A percentile compares a stretch with the other conserved stretches of the same genome.
Conservation (phyloP, 257 asterid species). For the Salvia hispanica region DNA sequence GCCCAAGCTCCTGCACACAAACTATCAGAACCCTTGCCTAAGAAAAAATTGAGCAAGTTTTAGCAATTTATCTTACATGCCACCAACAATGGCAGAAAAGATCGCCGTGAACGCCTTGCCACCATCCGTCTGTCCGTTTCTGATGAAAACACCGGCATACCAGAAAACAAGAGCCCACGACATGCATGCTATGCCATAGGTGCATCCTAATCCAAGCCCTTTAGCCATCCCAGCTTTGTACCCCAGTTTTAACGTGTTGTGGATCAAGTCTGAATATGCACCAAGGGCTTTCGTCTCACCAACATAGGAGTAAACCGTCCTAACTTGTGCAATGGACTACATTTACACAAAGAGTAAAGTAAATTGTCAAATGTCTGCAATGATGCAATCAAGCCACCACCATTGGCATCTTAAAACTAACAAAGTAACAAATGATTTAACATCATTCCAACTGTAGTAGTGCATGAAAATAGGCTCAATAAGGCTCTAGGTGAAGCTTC, state of each 20-base stretch:
- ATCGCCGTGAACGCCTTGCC: conserved; percentile 97
- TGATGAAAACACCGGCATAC: conserved; percentile 96
- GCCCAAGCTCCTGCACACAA: conserved; percentile 87
- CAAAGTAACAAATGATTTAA: conserved; percentile 34
- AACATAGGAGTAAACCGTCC: conserved; percentile 92
- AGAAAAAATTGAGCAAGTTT: background rate
- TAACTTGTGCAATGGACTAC: conserved; percentile 95
- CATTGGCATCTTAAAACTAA: background rate
- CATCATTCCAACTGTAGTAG: conserved; percentile 31
- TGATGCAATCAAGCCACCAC: background rate
- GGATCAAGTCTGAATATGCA: conserved; percentile 87
- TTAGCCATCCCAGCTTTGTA: conserved; percentile 99
- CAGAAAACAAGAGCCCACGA: conserved; percentile 99
- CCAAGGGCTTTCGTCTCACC: conserved; percentile 80
- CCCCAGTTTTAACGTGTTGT: conserved; percentile 84
- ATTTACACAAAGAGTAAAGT: conserved; percentile 11
- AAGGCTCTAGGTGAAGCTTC: conserved; percentile 15
- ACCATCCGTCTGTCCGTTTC: conserved; percentile 89
- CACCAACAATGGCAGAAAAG: conserved; percentile 95
- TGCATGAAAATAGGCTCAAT: background rate
- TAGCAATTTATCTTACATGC: conserved; percentile 71
- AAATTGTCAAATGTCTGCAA: conserved; percentile 3
- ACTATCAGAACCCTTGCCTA: conserved; percentile 13
- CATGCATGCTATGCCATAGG: conserved; percentile 97
- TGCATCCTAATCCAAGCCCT: conserved; percentile 95